phyloP scores from a whole-genome alignment of 495 filamentous ascomycete species.

The Aspergillus cavernicola region DNA sequence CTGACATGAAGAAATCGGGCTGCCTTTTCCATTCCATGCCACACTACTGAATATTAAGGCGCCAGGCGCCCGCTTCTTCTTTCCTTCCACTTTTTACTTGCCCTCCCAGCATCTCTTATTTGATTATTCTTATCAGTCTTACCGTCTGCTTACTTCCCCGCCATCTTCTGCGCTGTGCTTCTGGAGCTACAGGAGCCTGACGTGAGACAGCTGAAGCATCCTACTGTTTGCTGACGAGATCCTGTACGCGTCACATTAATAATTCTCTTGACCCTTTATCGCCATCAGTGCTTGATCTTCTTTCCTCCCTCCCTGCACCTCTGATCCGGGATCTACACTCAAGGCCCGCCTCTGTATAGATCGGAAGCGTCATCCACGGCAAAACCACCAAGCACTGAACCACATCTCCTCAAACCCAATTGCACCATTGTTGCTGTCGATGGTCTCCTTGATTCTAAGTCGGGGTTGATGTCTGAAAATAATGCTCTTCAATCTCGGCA shows the following conservation, averaged over 20 bases:
- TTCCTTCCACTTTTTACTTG: constrained; percentile 5
- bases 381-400: neutral
- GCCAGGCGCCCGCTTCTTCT: neutral
- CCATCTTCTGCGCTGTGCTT: constrained; percentile 4
- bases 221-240: neutral
- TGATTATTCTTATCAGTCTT: neutral
- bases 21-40: constrained; percentile 8
- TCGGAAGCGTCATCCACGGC: neutral
- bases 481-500: constrained; percentile 48
- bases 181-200: neutral
- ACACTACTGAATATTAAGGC: constrained; percentile 12
- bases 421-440: constrained; percentile 11
- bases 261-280: neutral
- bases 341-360: neutral
- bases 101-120: constrained; percentile 4
- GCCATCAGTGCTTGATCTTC: neutral
- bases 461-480: constrained; percentile 16
- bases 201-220: constrained; percentile 12
- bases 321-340: neutral
- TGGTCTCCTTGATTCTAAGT: constrained; percentile 12
- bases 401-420: neutral
- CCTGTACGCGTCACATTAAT: neutral
- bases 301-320: neutral
- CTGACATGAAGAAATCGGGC: neutral
- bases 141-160: constrained; percentile 9